These are phyloP conservation scores for Metschnikowia colocasiae DNA, from an alignment of 805 yeast species.

Conservation along the genomic window DNA sequence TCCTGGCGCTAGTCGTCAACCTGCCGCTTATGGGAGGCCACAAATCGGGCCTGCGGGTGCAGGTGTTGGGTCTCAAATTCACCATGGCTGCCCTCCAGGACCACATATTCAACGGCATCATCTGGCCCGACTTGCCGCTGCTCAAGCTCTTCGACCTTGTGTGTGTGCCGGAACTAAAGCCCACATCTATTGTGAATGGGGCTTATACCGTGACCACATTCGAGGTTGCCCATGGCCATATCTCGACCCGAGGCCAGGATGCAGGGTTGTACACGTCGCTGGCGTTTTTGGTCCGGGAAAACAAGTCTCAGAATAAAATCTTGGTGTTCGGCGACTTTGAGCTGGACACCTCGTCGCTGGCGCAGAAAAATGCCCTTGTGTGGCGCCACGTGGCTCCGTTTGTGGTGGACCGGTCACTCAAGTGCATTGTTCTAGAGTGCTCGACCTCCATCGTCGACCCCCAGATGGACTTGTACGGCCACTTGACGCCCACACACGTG, in stretches of 20 bases:
- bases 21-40: constrained; percentile 49
- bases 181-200: constrained; percentile 16
- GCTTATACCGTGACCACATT: constrained; percentile 27
- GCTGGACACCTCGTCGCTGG: constrained; percentile 50
- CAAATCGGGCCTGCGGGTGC: neutral
- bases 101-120: constrained; percentile 64
- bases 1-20: constrained; percentile 64
- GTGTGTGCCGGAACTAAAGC: constrained; percentile 12
- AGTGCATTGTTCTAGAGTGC: constrained; percentile 72
- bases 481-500: constrained; percentile 64
- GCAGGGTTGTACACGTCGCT: constrained; percentile 43
- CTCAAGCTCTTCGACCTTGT: constrained; percentile 25
- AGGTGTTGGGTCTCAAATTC: constrained; percentile 44
- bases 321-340: constrained; percentile 85
- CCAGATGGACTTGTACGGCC: constrained; percentile 63
- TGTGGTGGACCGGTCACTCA: constrained; percentile 39
- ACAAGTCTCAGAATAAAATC: constrained; percentile 32
- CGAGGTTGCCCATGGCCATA: constrained; percentile 34
- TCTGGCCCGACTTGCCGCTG: constrained; percentile 73
- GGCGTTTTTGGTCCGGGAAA: constrained; percentile 54
- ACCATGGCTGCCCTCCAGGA: constrained; percentile 51
- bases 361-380: constrained; percentile 36
- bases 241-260: constrained; percentile 7
- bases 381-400: constrained; percentile 57
- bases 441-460: constrained; percentile 47